Base-by-base conservation (phyloP, 1,139 yeast species). In the Komagataea norvegica region DNA sequence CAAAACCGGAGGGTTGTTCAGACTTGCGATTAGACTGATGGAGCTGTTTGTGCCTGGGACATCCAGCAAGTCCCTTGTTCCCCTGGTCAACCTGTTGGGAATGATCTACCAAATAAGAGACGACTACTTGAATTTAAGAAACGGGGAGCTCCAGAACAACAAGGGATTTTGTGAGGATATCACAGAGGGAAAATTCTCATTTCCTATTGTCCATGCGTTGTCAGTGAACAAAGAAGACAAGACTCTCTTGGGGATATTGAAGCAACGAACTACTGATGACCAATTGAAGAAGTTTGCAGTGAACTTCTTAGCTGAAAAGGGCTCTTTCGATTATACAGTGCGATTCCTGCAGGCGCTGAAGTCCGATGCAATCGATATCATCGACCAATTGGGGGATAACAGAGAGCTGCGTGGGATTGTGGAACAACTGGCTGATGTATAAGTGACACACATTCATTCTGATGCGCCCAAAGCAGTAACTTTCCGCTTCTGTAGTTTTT, bases 151-250 rank as follows among this genome's bases (percentile, higher is more conserved):
- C 61, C 61, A 67, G 13, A 66, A 69, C 25, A 77, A 79, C 65
- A 87, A 88, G 59, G 96, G 96, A 0, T 76, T 72, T 39, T 87
- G 94, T 37, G 96, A 88, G 51, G 96, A 88, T 55, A 69, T 88
- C 27, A 74, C 88, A 0, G 96, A 88, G 57, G 96, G 96, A 0
- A 89, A 88, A 59, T 74, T 83, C 43, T 82, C 94, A 1, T 80
- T 85, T 45, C 96, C 96, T 0, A 77, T 88, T 7, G 72, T 87
- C 25, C 93, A 85, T 58, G 74, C 79, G 14, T 60, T 80, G 6
- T 53, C 65, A 13, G 49, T 51, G 15, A 63, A 61, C 33, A 49
- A 59, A 6, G 44, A 52, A 11, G 64, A 65, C 37, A 61, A 62
- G 25, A 68, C 67, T 42, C 60, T 53, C 49, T 65, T 34, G 48